Base-by-base conservation (phyloP, 441 rosid species). In the Erodium trifolium region DNA sequence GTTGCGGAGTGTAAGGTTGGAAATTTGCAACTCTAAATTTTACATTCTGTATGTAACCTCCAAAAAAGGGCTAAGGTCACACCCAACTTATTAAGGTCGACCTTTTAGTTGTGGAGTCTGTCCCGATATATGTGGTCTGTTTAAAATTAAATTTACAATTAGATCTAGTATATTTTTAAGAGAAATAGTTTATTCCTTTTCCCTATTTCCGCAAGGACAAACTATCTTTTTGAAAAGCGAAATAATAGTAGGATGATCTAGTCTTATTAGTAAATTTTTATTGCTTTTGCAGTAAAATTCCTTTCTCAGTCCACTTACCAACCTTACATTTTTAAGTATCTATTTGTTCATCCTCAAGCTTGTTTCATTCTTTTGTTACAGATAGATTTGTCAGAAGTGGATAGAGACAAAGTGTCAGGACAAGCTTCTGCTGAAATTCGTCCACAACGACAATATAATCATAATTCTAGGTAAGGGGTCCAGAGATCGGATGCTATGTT, bases 381-480 rank as follows among this genome's bases (percentile, higher is more conserved):
- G 99, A 80, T 94, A 82, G 85, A 85, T 79, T 73, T 94, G 78
- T 86, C 85, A 67, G 85, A 76, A 72, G 67, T 91, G 69, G 86
- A 84, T 75, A 83, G 99, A 78, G 92, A 87, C 76, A 85, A 88
- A 79, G 75, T 94, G 68, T 92, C 99, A 3, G 99, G 99, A 72
- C 99, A 94, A 80, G 88, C 77, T 67, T 88, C 96, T 72, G 93
- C 85, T 27, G 82, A 78, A 78, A 77, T 86, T 74, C 84, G 75
- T 72, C 65, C 78, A 73, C 64, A 70, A 63, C 78, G 75, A 68
- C 77, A 78, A 70, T 70, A 77, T 70, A 69, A 67, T 70, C 72
- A 68, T 65, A 77, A 66, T 35, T 60, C 81, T 17, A 70, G 86
- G 98, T 84, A 68, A 67, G 75, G 67, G 77, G 73, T 69, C 64